Conservation (phyloP, 2,329 filamentous ascomycete genomes). For the Penicillium hordei region DNA sequence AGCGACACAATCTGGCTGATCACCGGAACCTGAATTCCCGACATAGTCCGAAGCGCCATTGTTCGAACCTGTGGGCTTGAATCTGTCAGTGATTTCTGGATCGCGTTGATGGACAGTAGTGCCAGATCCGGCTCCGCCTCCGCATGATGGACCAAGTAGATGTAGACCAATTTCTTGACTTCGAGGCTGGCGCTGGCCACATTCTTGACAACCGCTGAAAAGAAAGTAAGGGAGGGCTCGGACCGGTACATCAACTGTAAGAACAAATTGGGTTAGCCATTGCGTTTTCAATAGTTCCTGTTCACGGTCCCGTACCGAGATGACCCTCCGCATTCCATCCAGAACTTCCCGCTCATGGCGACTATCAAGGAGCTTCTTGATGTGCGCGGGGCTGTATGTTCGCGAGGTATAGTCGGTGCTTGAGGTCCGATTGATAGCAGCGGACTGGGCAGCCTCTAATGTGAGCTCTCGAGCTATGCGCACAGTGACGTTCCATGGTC, state of each 20-base stretch:
- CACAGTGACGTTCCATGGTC: conserved; percentile 21
- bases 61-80: conserved; percentile 86
- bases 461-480: conserved; percentile 86
- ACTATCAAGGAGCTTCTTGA: conserved; percentile 93
- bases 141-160: conserved; percentile 95
- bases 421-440: conserved; percentile 56
- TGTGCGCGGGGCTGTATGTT: conserved; percentile 73
- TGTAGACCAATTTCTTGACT: conserved; percentile 98
- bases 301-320: conserved; percentile 61
- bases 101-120: conserved; percentile 95
- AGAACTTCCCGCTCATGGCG: conserved; percentile 89
- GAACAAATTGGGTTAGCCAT: conserved; percentile 18
- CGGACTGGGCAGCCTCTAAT: conserved; percentile 91
- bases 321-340: conserved; percentile 84
- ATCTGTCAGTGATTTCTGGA: conserved; percentile 95
- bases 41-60: conserved; percentile 94
- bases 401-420: conserved; percentile 61
- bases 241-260: conserved; percentile 91
- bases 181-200: conserved; percentile 90
- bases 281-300: neutral
- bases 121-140: conserved; percentile 95
- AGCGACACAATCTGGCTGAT: conserved; percentile 97
- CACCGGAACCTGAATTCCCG: conserved; percentile 91
- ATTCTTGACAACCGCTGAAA: conserved; percentile 98
- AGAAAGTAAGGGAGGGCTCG: conserved; percentile 85